These are phyloP conservation scores for Psilocybe cyanescens DNA, from an alignment of 768 basidiomycete genomes.

Conservation along the genomic window DNA sequence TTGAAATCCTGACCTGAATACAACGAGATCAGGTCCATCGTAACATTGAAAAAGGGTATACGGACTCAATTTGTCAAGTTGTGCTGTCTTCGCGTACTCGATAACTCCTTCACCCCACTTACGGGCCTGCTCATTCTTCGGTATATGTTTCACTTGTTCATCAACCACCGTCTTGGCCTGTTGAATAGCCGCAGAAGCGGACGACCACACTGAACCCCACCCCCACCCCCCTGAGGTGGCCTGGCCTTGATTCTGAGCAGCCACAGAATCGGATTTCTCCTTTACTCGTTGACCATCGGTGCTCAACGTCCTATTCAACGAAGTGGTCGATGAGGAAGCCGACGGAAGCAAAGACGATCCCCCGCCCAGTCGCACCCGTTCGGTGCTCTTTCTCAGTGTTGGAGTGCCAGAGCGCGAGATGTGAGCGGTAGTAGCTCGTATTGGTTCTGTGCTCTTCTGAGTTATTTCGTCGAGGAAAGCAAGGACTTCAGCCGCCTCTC, in stretches of 20 bases:
- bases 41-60: constrained; percentile 16
- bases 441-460: constrained; percentile 84
- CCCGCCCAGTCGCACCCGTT: constrained; percentile 72
- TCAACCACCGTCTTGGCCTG: constrained; percentile 90
- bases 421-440: constrained; percentile 57
- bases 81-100: constrained; percentile 86
- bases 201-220: constrained; percentile 90
- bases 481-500: constrained; percentile 78
- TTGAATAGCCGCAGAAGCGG: constrained; percentile 83
- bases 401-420: constrained; percentile 74
- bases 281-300: constrained; percentile 22
- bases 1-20: constrained; percentile 84
- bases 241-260: constrained; percentile 20
- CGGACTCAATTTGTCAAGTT: constrained; percentile 88
- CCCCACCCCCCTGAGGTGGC: constrained; percentile 58
- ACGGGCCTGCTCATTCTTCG: constrained; percentile 84
- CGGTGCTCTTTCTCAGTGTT: constrained; percentile 72
- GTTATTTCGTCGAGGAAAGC: constrained; percentile 96
- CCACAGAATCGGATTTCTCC: constrained; percentile 23
- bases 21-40: neutral
- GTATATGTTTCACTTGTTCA: constrained; percentile 88
- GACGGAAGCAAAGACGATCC: constrained; percentile 42
- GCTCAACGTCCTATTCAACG: constrained; percentile 35
- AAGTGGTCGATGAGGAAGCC: constrained; percentile 46
- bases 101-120: constrained; percentile 88